Conservation (phyloP, 2,329 filamentous ascomycete species). For the Dothiorella sarmentorum region DNA sequence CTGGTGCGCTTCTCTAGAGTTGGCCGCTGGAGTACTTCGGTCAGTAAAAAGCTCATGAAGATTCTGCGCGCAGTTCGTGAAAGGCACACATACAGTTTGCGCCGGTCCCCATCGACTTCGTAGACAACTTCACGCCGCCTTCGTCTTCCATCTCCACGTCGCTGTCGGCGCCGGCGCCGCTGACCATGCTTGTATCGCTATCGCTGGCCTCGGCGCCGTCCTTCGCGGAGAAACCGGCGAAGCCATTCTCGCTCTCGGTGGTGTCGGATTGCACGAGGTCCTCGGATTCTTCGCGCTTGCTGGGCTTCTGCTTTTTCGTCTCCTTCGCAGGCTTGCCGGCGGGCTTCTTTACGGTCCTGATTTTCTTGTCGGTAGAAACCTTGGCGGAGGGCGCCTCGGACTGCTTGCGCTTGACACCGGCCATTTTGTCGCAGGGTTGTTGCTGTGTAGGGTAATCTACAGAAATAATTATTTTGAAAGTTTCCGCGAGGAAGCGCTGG, state of each 20-base stretch:
- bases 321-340: conserved; percentile 19
- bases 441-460: not conserved
- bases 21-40: conserved; percentile 49
- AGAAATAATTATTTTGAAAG: conserved; percentile 13
- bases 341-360: conserved; percentile 38
- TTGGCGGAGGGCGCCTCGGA: conserved; percentile 24
- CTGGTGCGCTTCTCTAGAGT: conserved; percentile 79
- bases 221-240: conserved; percentile 33
- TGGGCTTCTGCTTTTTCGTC: conserved; percentile 36
- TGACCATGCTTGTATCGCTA: conserved; percentile 10
- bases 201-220: conserved; percentile 27
- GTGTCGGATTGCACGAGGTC: conserved; percentile 35
- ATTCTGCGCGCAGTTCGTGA: too few relatives aligned
- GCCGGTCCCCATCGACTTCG: conserved; percentile 10
- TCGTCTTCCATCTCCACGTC: conserved; percentile 17
- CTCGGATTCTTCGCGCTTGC: conserved; percentile 28
- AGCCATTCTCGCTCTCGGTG: conserved; percentile 36
- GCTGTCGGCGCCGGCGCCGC: conserved; percentile 14
- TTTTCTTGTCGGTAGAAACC: conserved; percentile 29
- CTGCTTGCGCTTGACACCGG: conserved; percentile 40
- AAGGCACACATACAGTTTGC: conserved; percentile 3
- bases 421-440: conserved; percentile 26
- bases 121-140: conserved; percentile 19
- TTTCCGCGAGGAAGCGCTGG: conserved; percentile 7
- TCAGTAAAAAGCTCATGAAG: not conserved